phyloP scores from a whole-genome alignment of 495 filamentous ascomycete genomes.

The Pyrenula massariospora region DNA sequence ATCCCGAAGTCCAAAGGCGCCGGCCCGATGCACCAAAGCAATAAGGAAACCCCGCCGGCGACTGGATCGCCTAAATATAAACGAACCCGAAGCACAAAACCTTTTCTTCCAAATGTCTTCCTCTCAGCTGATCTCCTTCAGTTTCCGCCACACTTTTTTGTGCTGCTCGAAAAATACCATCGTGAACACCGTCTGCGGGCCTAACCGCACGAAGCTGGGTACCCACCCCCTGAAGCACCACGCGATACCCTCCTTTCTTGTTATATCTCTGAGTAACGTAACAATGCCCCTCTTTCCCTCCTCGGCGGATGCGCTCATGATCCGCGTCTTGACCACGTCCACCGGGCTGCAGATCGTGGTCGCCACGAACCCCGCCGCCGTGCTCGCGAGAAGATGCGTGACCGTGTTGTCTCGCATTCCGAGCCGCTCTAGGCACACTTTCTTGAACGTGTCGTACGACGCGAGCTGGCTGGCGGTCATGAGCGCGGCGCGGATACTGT shows the following conservation, averaged over 20 bases:
- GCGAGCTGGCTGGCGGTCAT: constrained; percentile 92
- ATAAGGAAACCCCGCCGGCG: neutral
- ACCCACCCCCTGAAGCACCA: constrained; percentile 99
- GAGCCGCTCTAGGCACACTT: constrained; percentile 51
- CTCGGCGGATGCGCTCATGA: constrained; percentile 63
- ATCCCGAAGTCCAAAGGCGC: neutral
- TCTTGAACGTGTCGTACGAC: constrained; percentile 86
- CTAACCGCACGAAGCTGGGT: constrained; percentile 87
- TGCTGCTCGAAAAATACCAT: constrained; percentile 88
- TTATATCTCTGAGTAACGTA: constrained; percentile 53
- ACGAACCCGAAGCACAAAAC: neutral
- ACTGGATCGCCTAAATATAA: neutral
- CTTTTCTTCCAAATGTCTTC: neutral
- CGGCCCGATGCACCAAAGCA: neutral
- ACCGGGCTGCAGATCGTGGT: constrained; percentile 92
- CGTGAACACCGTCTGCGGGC: constrained; percentile 86
- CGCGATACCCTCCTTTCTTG: constrained; percentile 60
- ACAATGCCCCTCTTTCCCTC: constrained; percentile 45
- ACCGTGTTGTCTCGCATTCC: constrained; percentile 63
- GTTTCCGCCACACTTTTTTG: constrained; percentile 38
- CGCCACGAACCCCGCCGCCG: constrained; percentile 84
- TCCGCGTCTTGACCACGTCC: constrained; percentile 92
- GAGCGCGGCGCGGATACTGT: constrained; percentile 75
- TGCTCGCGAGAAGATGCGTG: constrained; percentile 79
- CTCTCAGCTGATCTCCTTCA: constrained; percentile 19